These are phyloP conservation scores for Candida bentonensis DNA, from an alignment of 805 yeast genomes.

Conservation along the genomic window DNA sequence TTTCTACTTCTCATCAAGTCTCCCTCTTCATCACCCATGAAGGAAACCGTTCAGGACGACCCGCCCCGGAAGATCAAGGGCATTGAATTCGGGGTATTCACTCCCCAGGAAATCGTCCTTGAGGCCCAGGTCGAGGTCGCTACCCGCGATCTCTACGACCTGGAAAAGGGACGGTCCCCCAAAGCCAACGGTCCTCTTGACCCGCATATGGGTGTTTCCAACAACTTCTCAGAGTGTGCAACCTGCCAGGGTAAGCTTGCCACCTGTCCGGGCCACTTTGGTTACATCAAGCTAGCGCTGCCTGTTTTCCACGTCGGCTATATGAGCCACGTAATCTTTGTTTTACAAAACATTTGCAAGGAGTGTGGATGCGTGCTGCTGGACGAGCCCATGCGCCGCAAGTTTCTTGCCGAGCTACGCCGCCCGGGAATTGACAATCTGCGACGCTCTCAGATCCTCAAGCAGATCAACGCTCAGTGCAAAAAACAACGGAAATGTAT, in stretches of 20 bases:
- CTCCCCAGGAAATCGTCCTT: slow-evolving; percentile 79
- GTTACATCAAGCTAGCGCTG: slow-evolving; percentile 80
- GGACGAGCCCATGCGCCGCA: slow-evolving; percentile 56
- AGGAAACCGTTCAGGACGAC: slow-evolving; percentile 41
- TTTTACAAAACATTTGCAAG: slow-evolving; percentile 83
- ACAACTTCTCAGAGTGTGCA: slow-evolving; percentile 69
- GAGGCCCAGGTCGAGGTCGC: slow-evolving; percentile 91
- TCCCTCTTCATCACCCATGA: slow-evolving; percentile 25
- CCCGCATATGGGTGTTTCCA: slow-evolving; percentile 84
- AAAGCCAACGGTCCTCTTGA: slow-evolving; percentile 81
- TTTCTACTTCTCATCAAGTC: neutral
- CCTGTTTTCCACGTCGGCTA: slow-evolving; percentile 98
- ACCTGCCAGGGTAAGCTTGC: slow-evolving; percentile 90
- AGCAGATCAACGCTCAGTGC: slow-evolving; percentile 78
- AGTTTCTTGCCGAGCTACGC: slow-evolving; percentile 63
- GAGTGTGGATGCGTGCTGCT: slow-evolving; percentile 68
- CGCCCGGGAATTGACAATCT: slow-evolving; percentile 82
- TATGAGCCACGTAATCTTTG: slow-evolving; percentile 79
- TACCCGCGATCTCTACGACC: slow-evolving; percentile 81
- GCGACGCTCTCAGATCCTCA: slow-evolving; percentile 79
- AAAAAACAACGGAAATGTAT: slow-evolving; percentile 89
- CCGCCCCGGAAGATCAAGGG: slow-evolving; percentile 88
- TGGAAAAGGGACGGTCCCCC: slow-evolving; percentile 79
- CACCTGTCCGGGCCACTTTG: slow-evolving; percentile 97
- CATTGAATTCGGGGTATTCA: slow-evolving; percentile 82